These are phyloP conservation scores for Zygosaccharomyces sapae DNA, from an alignment of 1,139 yeast species.

Conservation along the genomic window DNA sequence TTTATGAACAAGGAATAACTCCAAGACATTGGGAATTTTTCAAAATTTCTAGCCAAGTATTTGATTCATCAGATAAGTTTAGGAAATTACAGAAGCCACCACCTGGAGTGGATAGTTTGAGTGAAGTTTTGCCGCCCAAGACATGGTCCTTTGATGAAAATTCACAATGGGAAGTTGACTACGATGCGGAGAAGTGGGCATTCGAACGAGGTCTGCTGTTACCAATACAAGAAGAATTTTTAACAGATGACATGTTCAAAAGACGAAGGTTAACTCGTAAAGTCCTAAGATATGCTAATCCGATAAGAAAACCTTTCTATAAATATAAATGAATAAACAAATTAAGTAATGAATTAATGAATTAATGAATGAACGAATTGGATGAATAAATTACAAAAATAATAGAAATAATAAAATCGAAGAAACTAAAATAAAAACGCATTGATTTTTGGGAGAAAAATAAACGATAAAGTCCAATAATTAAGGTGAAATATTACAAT, in stretches of 20 bases:
- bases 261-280: constrained; percentile 52
- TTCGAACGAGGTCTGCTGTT: constrained; percentile 50
- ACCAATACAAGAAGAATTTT: constrained; percentile 47
- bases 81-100: constrained; percentile 64
- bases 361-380: not conserved
- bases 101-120: constrained; percentile 54
- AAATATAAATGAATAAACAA: constrained; percentile 4
- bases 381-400: not conserved
- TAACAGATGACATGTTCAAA: constrained; percentile 52
- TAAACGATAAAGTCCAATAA: constrained; percentile 4
- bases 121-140: constrained; percentile 60
- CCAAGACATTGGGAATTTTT: constrained; percentile 59
- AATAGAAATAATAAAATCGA: not conserved
- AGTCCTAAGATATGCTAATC: constrained; percentile 48
- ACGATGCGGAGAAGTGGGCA: constrained; percentile 51
- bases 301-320: constrained; percentile 37
- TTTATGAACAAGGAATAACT: constrained; percentile 62
- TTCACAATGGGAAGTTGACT: constrained; percentile 63
- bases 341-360: not conserved
- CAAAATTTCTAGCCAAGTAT: constrained; percentile 48
- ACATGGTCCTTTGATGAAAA: constrained; percentile 71
- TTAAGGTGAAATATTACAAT: constrained; percentile 6
- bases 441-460: not conserved
- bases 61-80: constrained; percentile 47
- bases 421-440: not conserved